Base-by-base conservation (phyloP, 768 basidiomycete genomes). In the Strobilomyces dryophilus region DNA sequence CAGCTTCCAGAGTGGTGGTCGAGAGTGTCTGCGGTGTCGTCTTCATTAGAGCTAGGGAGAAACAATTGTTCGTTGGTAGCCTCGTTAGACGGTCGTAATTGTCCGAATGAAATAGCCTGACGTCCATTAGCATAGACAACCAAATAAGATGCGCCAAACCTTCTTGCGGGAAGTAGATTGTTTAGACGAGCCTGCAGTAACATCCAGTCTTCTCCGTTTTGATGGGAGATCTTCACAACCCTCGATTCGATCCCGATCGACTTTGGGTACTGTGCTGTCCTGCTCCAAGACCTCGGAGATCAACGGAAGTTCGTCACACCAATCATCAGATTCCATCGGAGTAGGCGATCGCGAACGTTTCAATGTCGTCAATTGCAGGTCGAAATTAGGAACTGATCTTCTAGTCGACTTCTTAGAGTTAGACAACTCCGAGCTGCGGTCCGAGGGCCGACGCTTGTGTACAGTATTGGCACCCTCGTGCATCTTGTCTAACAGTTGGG, bases 351-450 rank as follows among this genome's bases (percentile, higher is more conserved):
- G 49, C 58, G 52, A 53, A 58, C 66, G 55, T 57, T 58, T 51
- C 47, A 64, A 48, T 42, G 62, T 58, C 43, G 78, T 65, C 44
- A 85, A 76, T 47, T 79, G 71, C 21, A 85, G 57, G 53, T 80
- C 73, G 55, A 82, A 82, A 54, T 80, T 72, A 24, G 78, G 74
- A 3, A 59, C 54, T 8, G 66, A 36, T 54, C 59, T 73, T n/a
- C 20, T 36, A 15, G n/a, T 43, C 20, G 49, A 39, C 46, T 39
- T 50, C 48, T 45, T 54, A 8, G 46, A 43, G 20, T 55, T 46
- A 9, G 72, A 69, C n/a, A 79, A 56, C 60, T 80, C 84, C 61
- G 80, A 61, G 26, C 76, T 74, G 48, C 72, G 70, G 17, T 70
- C 65, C 8, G 66, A 62, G 24, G 77, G 61, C 32, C 69, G 66